These are phyloP conservation scores for Chrysosporium queenslandicum DNA, from an alignment of 2,329 filamentous ascomycete genomes.

Conservation along the genomic window DNA sequence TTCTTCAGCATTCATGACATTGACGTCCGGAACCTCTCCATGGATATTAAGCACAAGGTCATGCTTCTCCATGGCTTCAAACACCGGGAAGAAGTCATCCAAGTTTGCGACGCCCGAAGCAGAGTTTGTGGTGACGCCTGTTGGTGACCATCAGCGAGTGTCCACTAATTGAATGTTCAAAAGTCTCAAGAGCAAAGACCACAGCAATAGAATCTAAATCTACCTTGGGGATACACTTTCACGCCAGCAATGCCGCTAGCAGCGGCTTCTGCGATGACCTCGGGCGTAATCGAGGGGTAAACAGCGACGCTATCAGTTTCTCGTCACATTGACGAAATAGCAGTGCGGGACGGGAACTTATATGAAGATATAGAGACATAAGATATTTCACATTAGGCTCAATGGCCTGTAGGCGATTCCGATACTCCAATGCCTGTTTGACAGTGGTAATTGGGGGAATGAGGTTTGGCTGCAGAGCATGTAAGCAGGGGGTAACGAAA, in stretches of 20 bases:
- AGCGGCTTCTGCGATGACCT: conserved; percentile 58
- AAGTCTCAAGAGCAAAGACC: background rate
- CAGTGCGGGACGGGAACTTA: conserved; percentile 5
- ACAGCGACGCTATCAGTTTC: background rate
- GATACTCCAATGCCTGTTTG: conserved; percentile 56
- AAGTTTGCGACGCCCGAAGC: conserved; percentile 40
- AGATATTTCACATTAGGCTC: conserved; percentile 57
- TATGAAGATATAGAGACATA: conserved; percentile 59
- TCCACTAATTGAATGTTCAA: background rate
- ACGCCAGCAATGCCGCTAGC: conserved; percentile 57
- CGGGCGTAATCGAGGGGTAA: conserved; percentile 53
- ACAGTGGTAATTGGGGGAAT: conserved; percentile 54
- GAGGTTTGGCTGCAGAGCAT: conserved; percentile 48
- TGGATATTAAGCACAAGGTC: conserved; percentile 86
- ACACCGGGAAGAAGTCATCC: conserved; percentile 48
- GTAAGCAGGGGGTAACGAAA: conserved; percentile 27
- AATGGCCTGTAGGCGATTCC: conserved; percentile 49
- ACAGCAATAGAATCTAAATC: conserved; percentile 13
- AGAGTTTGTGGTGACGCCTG: conserved; percentile 50
- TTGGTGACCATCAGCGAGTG: background rate
- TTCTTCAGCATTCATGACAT: conserved; percentile 59
- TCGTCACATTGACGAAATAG: background rate
- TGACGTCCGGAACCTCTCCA: conserved; percentile 64
- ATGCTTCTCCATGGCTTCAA: conserved; percentile 78
- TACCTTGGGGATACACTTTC: conserved; percentile 45